These are phyloP conservation scores for Dryas drummondii DNA, from an alignment of 306 rosid species.

Conservation along the genomic window DNA sequence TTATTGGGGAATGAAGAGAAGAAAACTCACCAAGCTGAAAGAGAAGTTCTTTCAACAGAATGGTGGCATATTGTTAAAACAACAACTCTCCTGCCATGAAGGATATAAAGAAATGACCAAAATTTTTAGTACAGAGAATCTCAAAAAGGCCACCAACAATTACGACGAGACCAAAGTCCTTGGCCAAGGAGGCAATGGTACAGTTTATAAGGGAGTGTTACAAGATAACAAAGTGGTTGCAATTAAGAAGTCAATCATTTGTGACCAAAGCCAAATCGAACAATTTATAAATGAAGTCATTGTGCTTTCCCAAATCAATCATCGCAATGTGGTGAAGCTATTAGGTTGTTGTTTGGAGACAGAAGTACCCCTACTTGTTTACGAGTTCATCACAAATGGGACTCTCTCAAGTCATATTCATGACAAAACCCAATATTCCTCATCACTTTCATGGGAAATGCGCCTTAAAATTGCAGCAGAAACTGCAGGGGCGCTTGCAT, in stretches of 20 bases:
- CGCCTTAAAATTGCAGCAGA: conserved; percentile 22
- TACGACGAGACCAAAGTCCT: neutral
- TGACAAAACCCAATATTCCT: too few relatives aligned
- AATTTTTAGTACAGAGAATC: conserved; percentile 5
- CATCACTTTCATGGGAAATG: conserved; percentile 6
- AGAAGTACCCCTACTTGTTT: conserved; percentile 17
- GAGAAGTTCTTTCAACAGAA: conserved; percentile 18
- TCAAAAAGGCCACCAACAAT: conserved; percentile 7
- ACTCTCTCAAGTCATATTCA: conserved; percentile 14
- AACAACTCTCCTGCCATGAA: neutral
- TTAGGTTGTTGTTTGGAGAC: conserved; percentile 25
- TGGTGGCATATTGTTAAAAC: conserved; percentile 13
- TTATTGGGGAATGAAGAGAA: conserved; percentile 6
- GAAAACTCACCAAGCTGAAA: conserved; percentile 1
- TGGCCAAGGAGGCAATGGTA: conserved; percentile 21
- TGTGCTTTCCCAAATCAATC: conserved; percentile 14
- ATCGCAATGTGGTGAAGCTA: conserved; percentile 24
- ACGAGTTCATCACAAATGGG: conserved; percentile 25
- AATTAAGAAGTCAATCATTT: conserved; percentile 17
- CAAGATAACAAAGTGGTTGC: conserved; percentile 1
- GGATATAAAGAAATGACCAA: neutral
- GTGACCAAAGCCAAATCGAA: conserved; percentile 12
- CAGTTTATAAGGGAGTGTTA: conserved; percentile 13
- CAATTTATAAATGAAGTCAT: conserved; percentile 17
- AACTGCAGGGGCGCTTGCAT: conserved; percentile 9